Base-by-base conservation (phyloP, 768 basidiomycete species). In the Suillus spraguei region DNA sequence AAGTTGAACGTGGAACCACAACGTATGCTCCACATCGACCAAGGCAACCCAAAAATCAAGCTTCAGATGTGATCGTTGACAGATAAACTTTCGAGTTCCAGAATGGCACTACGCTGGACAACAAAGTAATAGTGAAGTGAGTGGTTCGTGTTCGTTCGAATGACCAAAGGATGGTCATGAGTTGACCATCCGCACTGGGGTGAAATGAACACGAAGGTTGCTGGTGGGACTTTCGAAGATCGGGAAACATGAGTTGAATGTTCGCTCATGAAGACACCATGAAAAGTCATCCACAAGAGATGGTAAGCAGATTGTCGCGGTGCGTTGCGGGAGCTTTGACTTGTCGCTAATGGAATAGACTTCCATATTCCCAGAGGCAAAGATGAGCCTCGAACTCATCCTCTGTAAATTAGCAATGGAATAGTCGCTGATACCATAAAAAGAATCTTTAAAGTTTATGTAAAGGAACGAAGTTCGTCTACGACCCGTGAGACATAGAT, bases 351-450 rank as follows among this genome's bases (percentile, higher is more conserved):
- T 85, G 3, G 74, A 78, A 66, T 81, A 85, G 9, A 84, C 79
- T 65, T 83, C 82, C 61, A 86, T 81, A 62, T 70, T 73, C 1
- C 83, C 84, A 10, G 74, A 74, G 6, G 82, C 81, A 33, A 83
- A 81, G 24, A 85, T 69, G 50, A 86, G 77, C n/a, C n/a, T n/a
- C n/a, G 61, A 85, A 83, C 0, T 79, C 74, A 36, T 79, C 71
- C 24, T 76, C 72, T 2, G 81, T 78, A 20, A 86, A 28, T 28
- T 28, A 28, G 28, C 71, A 64, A 85, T 83, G 0, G 79, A 81
- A 63, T 85, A 85, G 62, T 87, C 85, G 64, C 84, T 82, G 44
- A 85, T 84, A 4, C 80, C 81, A 1, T 78, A 72, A 72, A 70
- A 72, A 85, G 72, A 11, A 72, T 69, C 28, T 2, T 28, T 28